Base-by-base conservation (phyloP, 2,329 filamentous ascomycete species). In the Hypoxylon sp. region DNA sequence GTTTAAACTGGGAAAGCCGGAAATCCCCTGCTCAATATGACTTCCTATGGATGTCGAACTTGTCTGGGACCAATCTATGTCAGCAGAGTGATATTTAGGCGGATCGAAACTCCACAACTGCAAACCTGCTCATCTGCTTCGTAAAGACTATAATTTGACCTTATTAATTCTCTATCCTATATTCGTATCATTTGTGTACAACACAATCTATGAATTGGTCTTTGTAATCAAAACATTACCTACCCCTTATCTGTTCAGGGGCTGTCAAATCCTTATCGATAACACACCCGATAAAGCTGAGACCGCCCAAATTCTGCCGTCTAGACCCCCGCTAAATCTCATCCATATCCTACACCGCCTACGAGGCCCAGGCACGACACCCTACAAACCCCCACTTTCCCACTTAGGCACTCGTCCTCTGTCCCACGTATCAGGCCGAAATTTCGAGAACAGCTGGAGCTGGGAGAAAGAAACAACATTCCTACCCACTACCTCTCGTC, bases 1-100 rank as follows among this genome's bases (percentile, higher is more conserved):
- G 1, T 74, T 84, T 46, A n/a, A 76, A 80, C n/a, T 69, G 63
- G 66, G 52, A 52, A 2, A 65, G 63, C 3, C 69, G 8, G 27
- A 43, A n/a, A 23, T 19, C 8, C 21, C 41, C 32, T 27, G 39
- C 1, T 59, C 54, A 21, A 21, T 39, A 3, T 68, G 68, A 62
- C 9, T 51, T 11, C 30, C 67, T 5, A 32, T 29, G 3, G 41
- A 66, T 2, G 14, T 68, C 8, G 23, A 62, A 43, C 34, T 68
- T 3, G 19, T 50, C 12, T 70, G 65, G 16, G 4, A 21, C 5
- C 29, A 9, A 30, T 30, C 29, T 30, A 9, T 7, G 29, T 30
- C 29, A 9, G 11, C 29, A 8, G 29, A 6, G 29, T 8, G 5
- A 7, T 30, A 9, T 30, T 7, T 2, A 9, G 11, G 29, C 29